These are phyloP conservation scores for Blastobotrys capitulatus DNA, from an alignment of 1,139 yeast species.

Conservation along the genomic window DNA sequence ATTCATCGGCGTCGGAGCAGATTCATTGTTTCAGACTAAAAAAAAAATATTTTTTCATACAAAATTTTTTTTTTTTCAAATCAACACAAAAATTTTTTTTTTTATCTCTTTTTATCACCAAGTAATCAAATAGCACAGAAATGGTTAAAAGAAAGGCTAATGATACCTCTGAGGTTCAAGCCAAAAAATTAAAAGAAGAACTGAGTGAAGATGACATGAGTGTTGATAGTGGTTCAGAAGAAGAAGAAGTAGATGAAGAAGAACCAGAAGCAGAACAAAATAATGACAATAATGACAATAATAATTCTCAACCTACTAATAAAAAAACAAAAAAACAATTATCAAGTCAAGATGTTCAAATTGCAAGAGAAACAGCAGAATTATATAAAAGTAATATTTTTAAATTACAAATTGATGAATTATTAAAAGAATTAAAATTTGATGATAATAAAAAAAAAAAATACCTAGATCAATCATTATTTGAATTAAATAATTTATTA, in stretches of 20 bases:
- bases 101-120: no score
- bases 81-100: not conserved
- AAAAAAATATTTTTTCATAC: no score
- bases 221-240: constrained; percentile 11
- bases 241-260: constrained; percentile 8
- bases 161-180: constrained; percentile 10
- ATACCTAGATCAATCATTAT: constrained; percentile 70
- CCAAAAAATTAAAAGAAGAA: constrained; percentile 10
- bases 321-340: constrained; percentile 25
- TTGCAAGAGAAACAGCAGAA: constrained; percentile 91
- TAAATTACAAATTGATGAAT: constrained; percentile 89
- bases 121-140: no score
- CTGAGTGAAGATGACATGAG: constrained; percentile 9
- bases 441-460: constrained; percentile 67
- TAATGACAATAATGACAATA: constrained; percentile 15
- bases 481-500: constrained; percentile 65
- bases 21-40: no score
- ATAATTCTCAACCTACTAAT: constrained; percentile 12
- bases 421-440: constrained; percentile 69
- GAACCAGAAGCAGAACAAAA: constrained; percentile 11
- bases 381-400: constrained; percentile 89
- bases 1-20: no score
- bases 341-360: constrained; percentile 80
- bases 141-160: constrained; percentile 17
- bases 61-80: not conserved